Evolutionary conservation across 768 basidiomycete genomes (phyloP), one percentile per base, ranked within the genome.

Genomic region (Termitomyces sp.): DNA sequence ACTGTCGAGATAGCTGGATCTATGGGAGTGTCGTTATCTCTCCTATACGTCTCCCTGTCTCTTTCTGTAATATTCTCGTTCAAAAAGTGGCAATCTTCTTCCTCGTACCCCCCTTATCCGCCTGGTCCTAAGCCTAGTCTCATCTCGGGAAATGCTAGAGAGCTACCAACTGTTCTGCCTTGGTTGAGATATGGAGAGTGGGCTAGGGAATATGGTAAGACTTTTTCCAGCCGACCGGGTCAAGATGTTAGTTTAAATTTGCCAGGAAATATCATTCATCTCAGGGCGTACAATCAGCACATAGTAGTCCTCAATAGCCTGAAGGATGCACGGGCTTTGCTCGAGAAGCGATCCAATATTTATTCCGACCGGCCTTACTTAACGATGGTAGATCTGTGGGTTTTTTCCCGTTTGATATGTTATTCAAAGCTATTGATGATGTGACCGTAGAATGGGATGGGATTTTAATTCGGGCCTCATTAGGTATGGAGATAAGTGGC

Each of bases 401-500:
- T 6, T 11, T 30, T 42, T 22, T 33, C 12, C 11, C 22, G 11
- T 65, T 45, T 12, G 20, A 22, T 6, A 4, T 16, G 5, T 6
- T 16, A 6, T 13, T 0, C 8, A 4, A 16, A 37, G 34, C n/a
- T 20, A n/a, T 42, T 18, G n/a, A n/a, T 42, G 1, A 6, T 9
- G 0, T 20, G 2, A 15, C 46, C 44, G 0, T 16, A 76, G 74
- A 16, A 71, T 71, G 66, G 74, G 70, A 7, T 75, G 68, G 71
- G 63, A 69, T 31, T 72, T 70, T 56, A 69, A 66, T 57, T n/a
- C 67, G 4, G 67, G 46, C 1, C 34, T 75, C 0, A 69, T 71
- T 61, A 63, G 56, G 16, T 72, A 75, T 44, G 69, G 67, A 0
- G 63, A 69, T 1, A 39, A 48, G 48, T 76, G 75, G 76, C 65